These are phyloP conservation scores for Polygonum aviculare DNA, from an alignment of 148 eudicot species.

Conservation along the genomic window DNA sequence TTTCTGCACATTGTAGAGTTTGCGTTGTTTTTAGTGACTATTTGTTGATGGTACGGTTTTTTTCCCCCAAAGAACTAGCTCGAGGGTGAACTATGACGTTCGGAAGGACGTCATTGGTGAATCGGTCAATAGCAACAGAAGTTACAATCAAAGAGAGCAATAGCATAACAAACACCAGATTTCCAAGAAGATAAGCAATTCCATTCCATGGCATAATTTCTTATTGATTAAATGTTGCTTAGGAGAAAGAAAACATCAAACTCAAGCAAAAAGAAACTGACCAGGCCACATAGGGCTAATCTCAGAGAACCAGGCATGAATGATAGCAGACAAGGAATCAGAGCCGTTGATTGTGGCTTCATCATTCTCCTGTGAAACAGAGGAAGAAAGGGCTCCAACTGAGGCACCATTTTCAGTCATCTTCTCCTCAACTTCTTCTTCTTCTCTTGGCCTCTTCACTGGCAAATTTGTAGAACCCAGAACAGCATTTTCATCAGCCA, in stretches of 20 bases:
- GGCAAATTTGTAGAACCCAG: slow-evolving; percentile 29
- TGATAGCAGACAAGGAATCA: slow-evolving; percentile 34
- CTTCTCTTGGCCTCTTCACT: slow-evolving; percentile 38
- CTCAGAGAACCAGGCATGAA: slow-evolving; percentile 96
- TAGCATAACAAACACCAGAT: background rate
- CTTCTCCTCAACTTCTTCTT: background rate
- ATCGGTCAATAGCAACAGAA: background rate
- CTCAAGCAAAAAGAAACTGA: slow-evolving; percentile 16
- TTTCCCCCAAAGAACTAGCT: background rate
- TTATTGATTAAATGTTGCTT: background rate
- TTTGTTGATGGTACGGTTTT: background rate
- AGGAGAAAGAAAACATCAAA: background rate
- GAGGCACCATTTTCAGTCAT: slow-evolving; percentile 15
- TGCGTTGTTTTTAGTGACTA: background rate
- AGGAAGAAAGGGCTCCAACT: background rate
- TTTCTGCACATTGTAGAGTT: background rate
- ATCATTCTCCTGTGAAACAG: background rate
- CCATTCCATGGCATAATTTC: background rate
- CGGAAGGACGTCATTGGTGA: slow-evolving; percentile 2
- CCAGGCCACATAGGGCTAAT: slow-evolving; percentile 99
- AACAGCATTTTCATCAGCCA: slow-evolving; percentile 31
- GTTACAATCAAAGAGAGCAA: background rate
- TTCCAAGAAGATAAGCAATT: background rate
- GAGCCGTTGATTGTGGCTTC: slow-evolving; percentile 1
- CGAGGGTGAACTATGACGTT: slow-evolving; percentile 10